phyloP scores from a whole-genome alignment of 106 monocot species.

The Vanilla planifolia region DNA sequence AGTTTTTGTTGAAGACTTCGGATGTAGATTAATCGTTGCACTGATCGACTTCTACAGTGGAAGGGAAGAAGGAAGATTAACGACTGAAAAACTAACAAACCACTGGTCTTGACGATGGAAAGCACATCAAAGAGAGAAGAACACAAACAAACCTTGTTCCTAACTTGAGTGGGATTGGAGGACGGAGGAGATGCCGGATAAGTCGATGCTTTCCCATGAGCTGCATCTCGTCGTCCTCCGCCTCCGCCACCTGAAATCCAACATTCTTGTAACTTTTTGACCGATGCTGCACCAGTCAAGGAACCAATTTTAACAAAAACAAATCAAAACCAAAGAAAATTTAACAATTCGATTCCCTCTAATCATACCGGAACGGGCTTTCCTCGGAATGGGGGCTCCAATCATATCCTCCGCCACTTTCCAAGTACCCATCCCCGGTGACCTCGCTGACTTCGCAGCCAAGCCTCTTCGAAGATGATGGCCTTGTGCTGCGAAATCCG shows the following conservation, averaged over 20 bases:
- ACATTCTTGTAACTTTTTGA: conserved; percentile 76
- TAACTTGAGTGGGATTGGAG: conserved; percentile 41
- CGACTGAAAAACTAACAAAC: not conserved
- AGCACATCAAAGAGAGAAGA: too few relatives aligned
- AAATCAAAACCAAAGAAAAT: not conserved
- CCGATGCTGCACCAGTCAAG: conserved; percentile 54
- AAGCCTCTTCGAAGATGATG: conserved; percentile 45
- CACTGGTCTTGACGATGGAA: conserved; percentile 1
- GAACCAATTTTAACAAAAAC: too few relatives aligned
- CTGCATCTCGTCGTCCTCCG: conserved; percentile 39
- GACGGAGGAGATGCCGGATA: conserved; percentile 79
- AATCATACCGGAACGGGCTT: conserved; percentile 75
- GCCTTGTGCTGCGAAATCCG: conserved; percentile 9
- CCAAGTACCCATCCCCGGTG: conserved; percentile 38
- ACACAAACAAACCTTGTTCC: conserved; percentile 60
- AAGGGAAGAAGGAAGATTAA: conserved; percentile 5
- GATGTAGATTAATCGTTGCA: conserved; percentile 48
- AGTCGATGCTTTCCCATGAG: conserved; percentile 51
- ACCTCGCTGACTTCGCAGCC: conserved; percentile 24
- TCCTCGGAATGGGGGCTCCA: conserved; percentile 73
- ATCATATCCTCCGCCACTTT: conserved; percentile 87
- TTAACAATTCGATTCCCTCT: not conserved
- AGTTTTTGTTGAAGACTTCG: conserved; percentile 49
- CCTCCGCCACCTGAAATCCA: conserved; percentile 49
- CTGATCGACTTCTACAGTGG: conserved; percentile 39